phyloP scores from a whole-genome alignment of 192 early-diverging fungal species.

The Glomus cerebriforme region DNA sequence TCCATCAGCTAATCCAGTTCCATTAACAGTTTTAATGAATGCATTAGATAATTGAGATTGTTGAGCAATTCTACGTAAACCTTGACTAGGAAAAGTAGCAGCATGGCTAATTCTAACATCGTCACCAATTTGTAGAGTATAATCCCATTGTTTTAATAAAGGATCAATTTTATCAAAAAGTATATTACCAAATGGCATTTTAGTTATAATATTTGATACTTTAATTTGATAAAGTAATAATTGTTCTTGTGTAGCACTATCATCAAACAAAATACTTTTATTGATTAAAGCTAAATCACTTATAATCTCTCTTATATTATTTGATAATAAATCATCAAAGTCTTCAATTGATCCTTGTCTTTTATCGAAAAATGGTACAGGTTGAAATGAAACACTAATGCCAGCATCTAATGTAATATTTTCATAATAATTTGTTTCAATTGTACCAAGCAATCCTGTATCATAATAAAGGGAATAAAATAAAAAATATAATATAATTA shows the following conservation, averaged over 20 bases:
- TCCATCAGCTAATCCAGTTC: neutral
- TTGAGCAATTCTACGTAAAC: conserved; percentile 51
- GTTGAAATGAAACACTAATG: conserved; percentile 37
- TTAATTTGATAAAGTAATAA: conserved; percentile 37
- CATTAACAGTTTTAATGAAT: conserved; percentile 35
- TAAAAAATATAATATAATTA: neutral
- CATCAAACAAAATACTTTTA: conserved; percentile 46
- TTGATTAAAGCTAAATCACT: conserved; percentile 42
- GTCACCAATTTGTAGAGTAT: conserved; percentile 56
- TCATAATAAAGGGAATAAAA: conserved; percentile 16
- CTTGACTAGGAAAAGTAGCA: conserved; percentile 53
- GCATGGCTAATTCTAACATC: conserved; percentile 47
- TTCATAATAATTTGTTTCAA: conserved; percentile 46
- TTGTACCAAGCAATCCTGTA: conserved; percentile 37
- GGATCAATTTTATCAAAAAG: conserved; percentile 55
- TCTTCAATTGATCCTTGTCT: conserved; percentile 20
- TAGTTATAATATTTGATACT: conserved; percentile 44
- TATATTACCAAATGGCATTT: conserved; percentile 61
- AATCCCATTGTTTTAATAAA: conserved; percentile 45
- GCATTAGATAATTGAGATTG: conserved; percentile 43
- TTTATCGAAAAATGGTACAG: conserved; percentile 49
- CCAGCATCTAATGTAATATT: conserved; percentile 32
- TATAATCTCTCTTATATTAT: conserved; percentile 40
- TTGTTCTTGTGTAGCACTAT: conserved; percentile 27
- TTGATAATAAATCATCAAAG: conserved; percentile 51